A percentile compares a stretch with the other conserved stretches of the same genome.
phyloP scores from a whole-genome alignment of 2,329 filamentous ascomycete species.

The Orbilia quercus region DNA sequence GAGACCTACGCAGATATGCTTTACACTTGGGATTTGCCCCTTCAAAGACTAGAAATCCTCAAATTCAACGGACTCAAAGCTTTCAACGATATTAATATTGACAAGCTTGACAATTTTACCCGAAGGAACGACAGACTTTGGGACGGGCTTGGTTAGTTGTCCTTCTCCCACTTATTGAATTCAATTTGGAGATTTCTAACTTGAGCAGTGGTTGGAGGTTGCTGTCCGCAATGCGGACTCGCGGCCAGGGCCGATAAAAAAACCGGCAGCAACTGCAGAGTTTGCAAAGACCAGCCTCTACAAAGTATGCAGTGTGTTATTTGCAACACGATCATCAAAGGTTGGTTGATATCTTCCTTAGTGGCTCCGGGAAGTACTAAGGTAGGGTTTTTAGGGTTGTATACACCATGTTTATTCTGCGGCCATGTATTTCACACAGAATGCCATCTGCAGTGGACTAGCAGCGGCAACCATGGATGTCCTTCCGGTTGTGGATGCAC shows the following conservation, averaged over 20 bases:
- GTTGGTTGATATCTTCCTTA: slow-evolving; percentile 16
- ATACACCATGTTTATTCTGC: slow-evolving; percentile 60
- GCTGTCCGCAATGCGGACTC: slow-evolving; percentile 51
- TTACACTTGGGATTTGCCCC: slow-evolving; percentile 73
- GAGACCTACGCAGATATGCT: slow-evolving; percentile 76
- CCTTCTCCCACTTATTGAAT: background rate
- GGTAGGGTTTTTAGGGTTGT: slow-evolving; percentile 48
- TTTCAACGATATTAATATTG: slow-evolving; percentile 42
- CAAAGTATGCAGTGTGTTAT: slow-evolving; percentile 60
- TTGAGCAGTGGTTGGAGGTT: slow-evolving; percentile 33
- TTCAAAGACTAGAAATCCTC: slow-evolving; percentile 74
- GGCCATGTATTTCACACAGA: slow-evolving; percentile 61
- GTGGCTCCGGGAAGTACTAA: background rate
- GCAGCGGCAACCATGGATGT: slow-evolving; percentile 32
- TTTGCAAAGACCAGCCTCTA: slow-evolving; percentile 59
- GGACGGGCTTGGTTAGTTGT: slow-evolving; percentile 57
- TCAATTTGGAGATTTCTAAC: slow-evolving; percentile 3
- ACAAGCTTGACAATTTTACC: slow-evolving; percentile 45
- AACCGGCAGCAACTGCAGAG: slow-evolving; percentile 55
- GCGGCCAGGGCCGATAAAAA: slow-evolving; percentile 55
- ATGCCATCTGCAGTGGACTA: slow-evolving; percentile 59
- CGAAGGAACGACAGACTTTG: slow-evolving; percentile 50
- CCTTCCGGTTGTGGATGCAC: slow-evolving; percentile 51
- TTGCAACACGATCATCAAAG: slow-evolving; percentile 60
- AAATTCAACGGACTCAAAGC: slow-evolving; percentile 74